Evolutionary conservation across 2,329 filamentous ascomycete species (phyloP).

Genomic region (Harringtonia aguacate): DNA sequence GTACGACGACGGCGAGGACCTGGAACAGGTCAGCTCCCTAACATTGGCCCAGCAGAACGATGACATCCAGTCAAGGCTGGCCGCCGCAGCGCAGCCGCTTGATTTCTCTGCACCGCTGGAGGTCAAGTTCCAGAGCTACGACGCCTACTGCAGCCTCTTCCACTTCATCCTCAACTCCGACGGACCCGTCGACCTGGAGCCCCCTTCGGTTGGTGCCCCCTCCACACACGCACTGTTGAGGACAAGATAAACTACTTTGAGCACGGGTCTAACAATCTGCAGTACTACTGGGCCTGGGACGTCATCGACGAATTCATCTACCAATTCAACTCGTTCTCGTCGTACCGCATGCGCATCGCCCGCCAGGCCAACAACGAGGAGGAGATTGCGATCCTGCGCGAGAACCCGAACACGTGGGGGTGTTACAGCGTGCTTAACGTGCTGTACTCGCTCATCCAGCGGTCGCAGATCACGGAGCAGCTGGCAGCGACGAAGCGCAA

Average conservation of each 20-base stretch:
- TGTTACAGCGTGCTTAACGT: conserved; percentile 99
- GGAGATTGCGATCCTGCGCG: conserved; percentile 80
- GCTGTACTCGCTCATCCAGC: conserved; percentile 96
- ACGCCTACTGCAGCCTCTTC: conserved; percentile 98
- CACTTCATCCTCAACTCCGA: conserved; percentile 99
- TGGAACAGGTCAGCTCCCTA: conserved; percentile 63
- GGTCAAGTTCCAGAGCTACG: conserved; percentile 97
- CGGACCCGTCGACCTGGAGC: conserved; percentile 94
- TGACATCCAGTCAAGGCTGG: conserved; percentile 87
- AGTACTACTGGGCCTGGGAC: conserved; percentile 99
- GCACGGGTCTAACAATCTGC: background rate
- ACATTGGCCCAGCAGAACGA: conserved; percentile 66
- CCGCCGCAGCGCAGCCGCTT: conserved; percentile 84
- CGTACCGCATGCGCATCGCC: conserved; percentile 87
- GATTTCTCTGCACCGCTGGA: conserved; percentile 94
- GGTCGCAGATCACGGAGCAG: conserved; percentile 97
- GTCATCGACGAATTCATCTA: conserved; percentile 99
- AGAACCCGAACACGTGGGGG: conserved; percentile 98
- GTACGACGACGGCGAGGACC: conserved; percentile 72
- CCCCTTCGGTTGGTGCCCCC: conserved; percentile 59
- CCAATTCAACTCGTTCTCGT: conserved; percentile 99
- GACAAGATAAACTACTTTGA: no score
- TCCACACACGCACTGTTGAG: conserved; percentile 11
- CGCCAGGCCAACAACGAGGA: conserved; percentile 77
- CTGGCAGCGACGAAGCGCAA: conserved; percentile 87